Evolutionary conservation across 805 yeast genomes (phyloP).

Genomic region (Spathaspora hagerdaliae): DNA sequence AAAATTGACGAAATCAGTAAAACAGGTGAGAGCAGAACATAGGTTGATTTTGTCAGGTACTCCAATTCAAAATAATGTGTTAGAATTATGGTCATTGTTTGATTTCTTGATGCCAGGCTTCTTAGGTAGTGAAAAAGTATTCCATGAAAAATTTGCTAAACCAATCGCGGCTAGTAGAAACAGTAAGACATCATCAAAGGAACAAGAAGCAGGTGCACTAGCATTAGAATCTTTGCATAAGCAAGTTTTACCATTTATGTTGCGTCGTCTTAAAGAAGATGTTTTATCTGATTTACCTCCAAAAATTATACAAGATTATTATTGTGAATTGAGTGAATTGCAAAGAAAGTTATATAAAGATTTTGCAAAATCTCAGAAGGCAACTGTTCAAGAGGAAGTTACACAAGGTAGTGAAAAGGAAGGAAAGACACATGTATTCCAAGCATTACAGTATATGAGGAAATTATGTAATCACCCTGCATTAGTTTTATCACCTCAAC

Average conservation of each 20-base stretch:
- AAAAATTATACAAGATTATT: conserved; percentile 95
- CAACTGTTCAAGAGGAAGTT: conserved; percentile 62
- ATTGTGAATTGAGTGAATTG: conserved; percentile 89
- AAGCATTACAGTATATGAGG: conserved; percentile 95
- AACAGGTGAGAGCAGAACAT: conserved; percentile 78
- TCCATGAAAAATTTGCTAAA: conserved; percentile 94
- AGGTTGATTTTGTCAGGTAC: conserved; percentile 92
- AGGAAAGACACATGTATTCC: conserved; percentile 89
- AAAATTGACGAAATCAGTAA: conserved; percentile 85
- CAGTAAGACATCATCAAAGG: conserved; percentile 83
- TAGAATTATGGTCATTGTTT: conserved; percentile 95
- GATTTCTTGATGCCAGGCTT: conserved; percentile 99
- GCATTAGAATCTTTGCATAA: conserved; percentile 95
- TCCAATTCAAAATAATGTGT: conserved; percentile 94
- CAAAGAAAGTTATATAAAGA: conserved; percentile 86
- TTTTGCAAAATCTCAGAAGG: conserved; percentile 82
- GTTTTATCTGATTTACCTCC: conserved; percentile 96
- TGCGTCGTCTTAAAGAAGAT: conserved; percentile 93
- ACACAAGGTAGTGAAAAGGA: conserved; percentile 36
- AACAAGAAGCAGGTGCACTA: conserved; percentile 94
- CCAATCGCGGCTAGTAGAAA: conserved; percentile 94
- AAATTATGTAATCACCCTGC: conserved; percentile 97
- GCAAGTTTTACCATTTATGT: conserved; percentile 93
- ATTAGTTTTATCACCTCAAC: conserved; percentile 74
- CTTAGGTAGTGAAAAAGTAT: conserved; percentile 88